Conservation (phyloP, 768 basidiomycete species). For the Hysterangium stoloniferum region DNA sequence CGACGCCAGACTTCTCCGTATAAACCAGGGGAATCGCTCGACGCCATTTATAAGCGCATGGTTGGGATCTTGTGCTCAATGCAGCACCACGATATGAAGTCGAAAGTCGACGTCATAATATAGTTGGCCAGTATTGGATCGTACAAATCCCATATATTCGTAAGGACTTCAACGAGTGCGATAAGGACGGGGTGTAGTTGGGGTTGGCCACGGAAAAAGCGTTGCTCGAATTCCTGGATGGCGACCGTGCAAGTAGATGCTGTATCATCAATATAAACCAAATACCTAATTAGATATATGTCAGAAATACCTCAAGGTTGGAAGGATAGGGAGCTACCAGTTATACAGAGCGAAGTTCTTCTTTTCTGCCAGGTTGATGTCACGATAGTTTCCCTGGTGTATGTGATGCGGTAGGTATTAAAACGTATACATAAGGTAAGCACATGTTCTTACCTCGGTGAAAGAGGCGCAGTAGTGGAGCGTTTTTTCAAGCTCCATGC, state of each 20-base stretch:
- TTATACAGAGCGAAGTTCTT: neutral
- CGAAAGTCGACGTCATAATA: neutral
- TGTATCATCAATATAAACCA: too few species aligned
- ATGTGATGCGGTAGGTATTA: neutral
- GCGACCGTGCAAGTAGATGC: neutral
- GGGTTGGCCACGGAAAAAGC: neutral
- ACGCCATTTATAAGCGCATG: neutral
- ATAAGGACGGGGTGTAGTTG: neutral
- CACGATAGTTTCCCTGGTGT: neutral
- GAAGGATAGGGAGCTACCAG: neutral
- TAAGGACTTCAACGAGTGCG: neutral
- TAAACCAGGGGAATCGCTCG: neutral
- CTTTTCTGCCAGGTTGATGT: neutral
- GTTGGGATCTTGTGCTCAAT: neutral
- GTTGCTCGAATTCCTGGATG: neutral
- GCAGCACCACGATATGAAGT: neutral
- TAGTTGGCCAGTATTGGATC: neutral
- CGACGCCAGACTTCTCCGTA: neutral
- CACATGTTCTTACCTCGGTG: too few species aligned
- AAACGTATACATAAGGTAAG: too few species aligned
- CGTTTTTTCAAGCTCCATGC: too few species aligned
- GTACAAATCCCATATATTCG: neutral
- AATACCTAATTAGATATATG: neutral
- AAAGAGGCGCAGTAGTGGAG: too few species aligned
- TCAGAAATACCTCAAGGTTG: neutral